Conservation (phyloP, 306 rosid genomes). For the Quercus agrifolia region DNA sequence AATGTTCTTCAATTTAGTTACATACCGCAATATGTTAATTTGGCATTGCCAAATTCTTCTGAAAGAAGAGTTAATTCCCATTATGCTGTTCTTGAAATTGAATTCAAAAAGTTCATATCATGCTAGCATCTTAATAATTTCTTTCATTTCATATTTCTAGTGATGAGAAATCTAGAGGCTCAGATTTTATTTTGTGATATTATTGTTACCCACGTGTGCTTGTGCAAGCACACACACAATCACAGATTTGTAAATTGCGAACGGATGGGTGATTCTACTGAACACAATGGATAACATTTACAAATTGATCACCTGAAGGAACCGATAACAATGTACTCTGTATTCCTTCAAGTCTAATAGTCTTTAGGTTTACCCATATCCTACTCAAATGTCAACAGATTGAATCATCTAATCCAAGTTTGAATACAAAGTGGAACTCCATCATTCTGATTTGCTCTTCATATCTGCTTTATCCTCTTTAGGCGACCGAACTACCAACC, state of each 20-base stretch:
- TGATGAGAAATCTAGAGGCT: no score
- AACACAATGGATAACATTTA: not conserved
- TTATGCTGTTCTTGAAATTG: not conserved
- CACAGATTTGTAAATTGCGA: not conserved
- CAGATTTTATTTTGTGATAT: not conserved
- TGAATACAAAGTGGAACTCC: not conserved
- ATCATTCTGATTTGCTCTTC: constrained; percentile 73
- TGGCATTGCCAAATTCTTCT: not conserved
- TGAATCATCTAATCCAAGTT: not conserved
- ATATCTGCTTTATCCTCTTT: constrained; percentile 37
- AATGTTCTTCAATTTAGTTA: not conserved
- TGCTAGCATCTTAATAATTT: not conserved
- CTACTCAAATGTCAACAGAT: not conserved
- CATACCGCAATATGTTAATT: not conserved
- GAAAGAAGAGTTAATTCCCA: not conserved
- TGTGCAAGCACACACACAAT: not conserved
- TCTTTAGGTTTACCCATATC: not conserved
- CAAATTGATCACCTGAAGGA: not conserved
- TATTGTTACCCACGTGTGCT: not conserved
- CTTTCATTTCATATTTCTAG: no score
- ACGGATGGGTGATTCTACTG: not conserved
- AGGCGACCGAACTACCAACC: constrained; percentile 37
- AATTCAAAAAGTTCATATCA: not conserved
- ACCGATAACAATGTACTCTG: not conserved
- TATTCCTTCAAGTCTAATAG: not conserved